These are phyloP conservation scores for Huntiella decipiens DNA, from an alignment of 2,329 filamentous ascomycete species.

Conservation along the genomic window DNA sequence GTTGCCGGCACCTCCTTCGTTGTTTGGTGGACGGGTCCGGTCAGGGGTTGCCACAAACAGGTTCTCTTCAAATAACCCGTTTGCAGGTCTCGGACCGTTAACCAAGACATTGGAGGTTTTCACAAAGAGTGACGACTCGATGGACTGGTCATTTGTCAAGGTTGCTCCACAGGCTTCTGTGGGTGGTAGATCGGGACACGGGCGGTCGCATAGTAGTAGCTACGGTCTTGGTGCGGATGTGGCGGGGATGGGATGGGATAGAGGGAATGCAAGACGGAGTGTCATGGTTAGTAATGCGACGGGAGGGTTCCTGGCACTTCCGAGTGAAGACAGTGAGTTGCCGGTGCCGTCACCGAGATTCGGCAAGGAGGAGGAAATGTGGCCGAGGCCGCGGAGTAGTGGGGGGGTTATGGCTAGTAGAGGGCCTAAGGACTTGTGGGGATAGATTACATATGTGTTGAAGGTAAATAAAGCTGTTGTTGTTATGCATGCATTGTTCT, in stretches of 20 bases:
- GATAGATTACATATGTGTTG: conserved; percentile 15
- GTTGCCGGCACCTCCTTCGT: conserved; percentile 14
- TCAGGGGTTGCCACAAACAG: conserved; percentile 17
- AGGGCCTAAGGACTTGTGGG: conserved; percentile 25
- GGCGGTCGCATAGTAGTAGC: conserved; percentile 30
- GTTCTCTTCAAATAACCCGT: conserved; percentile 43
- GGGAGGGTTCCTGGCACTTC: conserved; percentile 34
- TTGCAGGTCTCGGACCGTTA: conserved; percentile 24
- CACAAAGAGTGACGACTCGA: conserved; percentile 37
- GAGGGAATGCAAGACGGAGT: conserved; percentile 32
- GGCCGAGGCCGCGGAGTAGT: conserved; percentile 26
- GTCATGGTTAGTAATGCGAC: conserved; percentile 30
- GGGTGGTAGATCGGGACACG: conserved; percentile 6
- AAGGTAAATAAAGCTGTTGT: too few species aligned
- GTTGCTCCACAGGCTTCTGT: conserved; percentile 20
- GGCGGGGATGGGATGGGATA: conserved; percentile 29
- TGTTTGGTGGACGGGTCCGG: conserved; percentile 13
- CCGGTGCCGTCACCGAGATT: conserved; percentile 11
- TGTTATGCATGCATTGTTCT: too few species aligned
- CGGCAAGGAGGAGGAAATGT: conserved; percentile 19
- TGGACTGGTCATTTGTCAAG: conserved; percentile 39
- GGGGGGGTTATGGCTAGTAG: conserved; percentile 19
- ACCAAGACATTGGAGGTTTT: conserved; percentile 40
- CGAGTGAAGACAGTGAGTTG: conserved; percentile 16
- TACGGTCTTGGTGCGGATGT: conserved; percentile 38